Conservation (phyloP, 1,284 basidiomycete species). For the Phlebopus sp. region DNA sequence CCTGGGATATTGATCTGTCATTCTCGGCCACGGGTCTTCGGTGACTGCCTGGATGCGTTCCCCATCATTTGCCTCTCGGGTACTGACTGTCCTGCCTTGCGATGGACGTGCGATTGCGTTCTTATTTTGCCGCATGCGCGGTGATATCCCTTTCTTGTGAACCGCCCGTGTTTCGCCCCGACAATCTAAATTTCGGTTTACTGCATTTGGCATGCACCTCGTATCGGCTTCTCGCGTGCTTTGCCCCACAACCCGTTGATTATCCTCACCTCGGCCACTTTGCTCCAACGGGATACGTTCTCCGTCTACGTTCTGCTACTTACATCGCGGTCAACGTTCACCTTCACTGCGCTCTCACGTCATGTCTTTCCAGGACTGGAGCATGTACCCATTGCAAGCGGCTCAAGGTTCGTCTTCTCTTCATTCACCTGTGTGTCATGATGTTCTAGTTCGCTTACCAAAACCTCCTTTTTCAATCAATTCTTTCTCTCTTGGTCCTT, state of each 20-base stretch:
- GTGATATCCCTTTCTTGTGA: neutral
- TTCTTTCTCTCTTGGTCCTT: conserved; percentile 3
- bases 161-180: conserved; percentile 6
- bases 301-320: neutral
- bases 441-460: conserved; percentile 22
- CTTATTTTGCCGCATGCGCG: conserved; percentile 1
- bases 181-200: neutral
- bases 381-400: conserved; percentile 81
- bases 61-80: neutral
- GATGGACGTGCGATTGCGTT: neutral
- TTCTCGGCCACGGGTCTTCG: too few species aligned
- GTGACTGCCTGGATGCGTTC: too few species aligned
- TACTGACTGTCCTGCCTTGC: neutral
- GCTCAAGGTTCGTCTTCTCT: conserved; percentile 62
- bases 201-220: neutral
- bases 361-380: conserved; percentile 51
- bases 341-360: conserved; percentile 4
- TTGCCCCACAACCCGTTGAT: neutral
- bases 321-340: conserved; percentile 1
- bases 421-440: neutral
- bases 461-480: conserved; percentile 4
- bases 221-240: conserved; percentile 1
- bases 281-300: conserved; percentile 7
- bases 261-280: conserved; percentile 17
- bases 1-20: too few species aligned